Percentiles rank a stretch among this genome's conserved stretches.
phyloP scores from a whole-genome alignment of 1,284 basidiomycete genomes.

The Hemileia vastatrix region DNA sequence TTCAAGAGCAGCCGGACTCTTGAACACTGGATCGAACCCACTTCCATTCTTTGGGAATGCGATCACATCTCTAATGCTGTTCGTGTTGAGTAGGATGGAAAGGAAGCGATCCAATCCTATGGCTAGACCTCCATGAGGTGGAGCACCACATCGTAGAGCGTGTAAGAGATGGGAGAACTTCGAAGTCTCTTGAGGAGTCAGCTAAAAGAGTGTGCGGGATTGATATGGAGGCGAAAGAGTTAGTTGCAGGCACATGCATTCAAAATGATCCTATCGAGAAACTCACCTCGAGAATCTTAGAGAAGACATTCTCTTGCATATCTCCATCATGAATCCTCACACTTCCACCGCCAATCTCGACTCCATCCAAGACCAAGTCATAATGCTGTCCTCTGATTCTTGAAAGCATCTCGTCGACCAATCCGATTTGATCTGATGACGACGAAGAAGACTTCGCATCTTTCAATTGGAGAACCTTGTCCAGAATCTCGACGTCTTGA shows the following conservation, averaged over 20 bases:
- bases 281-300: constrained; percentile 63
- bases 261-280: constrained; percentile 11
- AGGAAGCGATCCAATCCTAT: constrained; percentile 63
- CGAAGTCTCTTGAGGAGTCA: constrained; percentile 59
- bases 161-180: constrained; percentile 75
- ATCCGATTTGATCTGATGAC: not conserved
- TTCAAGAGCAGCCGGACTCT: constrained; percentile 69
- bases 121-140: constrained; percentile 91
- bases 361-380: constrained; percentile 88
- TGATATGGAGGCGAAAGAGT: constrained; percentile 4
- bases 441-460: not conserved
- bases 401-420: constrained; percentile 4
- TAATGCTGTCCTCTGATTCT: constrained; percentile 80
- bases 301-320: constrained; percentile 76
- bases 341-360: constrained; percentile 85
- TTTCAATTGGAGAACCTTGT: constrained; percentile 46
- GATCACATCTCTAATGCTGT: constrained; percentile 85
- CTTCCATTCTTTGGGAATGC: constrained; percentile 83
- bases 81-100: constrained; percentile 72
- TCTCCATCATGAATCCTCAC: constrained; percentile 79
- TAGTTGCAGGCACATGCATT: constrained; percentile 17
- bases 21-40: constrained; percentile 80
- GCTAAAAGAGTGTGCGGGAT: constrained; percentile 49
- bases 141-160: constrained; percentile 76
- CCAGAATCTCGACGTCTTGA: constrained; percentile 67